These are phyloP conservation scores for Emergomyces orientalis DNA, from an alignment of 2,329 filamentous ascomycete species.

Conservation along the genomic window DNA sequence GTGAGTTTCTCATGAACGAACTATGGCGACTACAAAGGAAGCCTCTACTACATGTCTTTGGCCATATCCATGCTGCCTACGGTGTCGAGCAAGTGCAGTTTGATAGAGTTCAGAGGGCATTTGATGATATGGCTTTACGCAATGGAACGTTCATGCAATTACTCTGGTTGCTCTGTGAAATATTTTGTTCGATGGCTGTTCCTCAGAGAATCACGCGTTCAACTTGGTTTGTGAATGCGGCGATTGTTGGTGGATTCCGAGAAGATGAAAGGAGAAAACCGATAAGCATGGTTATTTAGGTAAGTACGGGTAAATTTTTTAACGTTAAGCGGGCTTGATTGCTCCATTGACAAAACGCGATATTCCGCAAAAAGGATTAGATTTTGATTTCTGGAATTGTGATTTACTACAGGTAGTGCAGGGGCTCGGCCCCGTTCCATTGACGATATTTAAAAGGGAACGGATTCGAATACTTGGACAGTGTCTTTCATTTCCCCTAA, in stretches of 20 bases:
- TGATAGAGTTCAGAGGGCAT: conserved; percentile 57
- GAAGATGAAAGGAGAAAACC: conserved; percentile 13
- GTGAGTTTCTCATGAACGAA: conserved; percentile 55
- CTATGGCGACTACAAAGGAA: conserved; percentile 55
- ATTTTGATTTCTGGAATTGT: not conserved
- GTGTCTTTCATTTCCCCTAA: not conserved
- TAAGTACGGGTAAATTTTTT: too few species aligned
- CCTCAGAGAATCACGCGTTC: not conserved
- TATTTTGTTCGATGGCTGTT: not conserved
- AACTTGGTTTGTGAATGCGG: conserved; percentile 13
- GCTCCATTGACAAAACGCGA: not conserved
- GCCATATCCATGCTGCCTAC: conserved; percentile 65
- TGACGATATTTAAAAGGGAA: not conserved
- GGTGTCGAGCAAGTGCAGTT: conserved; percentile 58
- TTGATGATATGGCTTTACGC: conserved; percentile 49
- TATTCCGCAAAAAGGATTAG: not conserved
- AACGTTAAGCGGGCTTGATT: too few species aligned
- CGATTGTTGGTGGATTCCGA: conserved; percentile 13
- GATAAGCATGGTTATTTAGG: too few species aligned
- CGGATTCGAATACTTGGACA: not conserved
- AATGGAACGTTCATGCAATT: not conserved
- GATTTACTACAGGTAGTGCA: not conserved
- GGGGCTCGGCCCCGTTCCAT: not conserved
- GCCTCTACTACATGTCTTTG: conserved; percentile 69
- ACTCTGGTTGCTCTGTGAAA: not conserved